phyloP scores from a whole-genome alignment of 2,329 filamentous ascomycete genomes.

The Pseudomassariella vexata region DNA sequence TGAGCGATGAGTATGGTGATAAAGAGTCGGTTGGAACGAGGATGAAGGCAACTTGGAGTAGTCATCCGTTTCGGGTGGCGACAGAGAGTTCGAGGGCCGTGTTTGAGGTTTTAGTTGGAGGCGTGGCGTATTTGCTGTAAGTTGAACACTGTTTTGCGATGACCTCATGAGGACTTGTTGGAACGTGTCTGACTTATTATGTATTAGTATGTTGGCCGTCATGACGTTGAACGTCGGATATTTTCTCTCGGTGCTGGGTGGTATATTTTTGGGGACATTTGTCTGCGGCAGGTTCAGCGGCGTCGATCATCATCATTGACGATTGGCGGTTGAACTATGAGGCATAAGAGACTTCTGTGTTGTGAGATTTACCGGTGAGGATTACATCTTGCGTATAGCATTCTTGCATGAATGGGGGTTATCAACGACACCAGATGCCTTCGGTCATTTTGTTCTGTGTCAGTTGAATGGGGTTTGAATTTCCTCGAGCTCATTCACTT shows the following conservation, averaged over 20 bases:
- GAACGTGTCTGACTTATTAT: too few relatives aligned
- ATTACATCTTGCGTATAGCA: too few relatives aligned
- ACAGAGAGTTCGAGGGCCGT: slow-evolving; percentile 18
- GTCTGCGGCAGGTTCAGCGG: slow-evolving; percentile 2
- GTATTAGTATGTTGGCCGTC: slow-evolving; percentile 25
- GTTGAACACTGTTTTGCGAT: slow-evolving; percentile 7
- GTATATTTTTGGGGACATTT: slow-evolving; percentile 10
- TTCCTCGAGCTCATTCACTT: too few relatives aligned
- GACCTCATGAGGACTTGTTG: too few relatives aligned
- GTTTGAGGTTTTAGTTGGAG: slow-evolving; percentile 18
- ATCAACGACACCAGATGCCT: too few relatives aligned
- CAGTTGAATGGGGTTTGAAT: too few relatives aligned
- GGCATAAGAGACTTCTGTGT: too few relatives aligned
- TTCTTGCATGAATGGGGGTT: too few relatives aligned
- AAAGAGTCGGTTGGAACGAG: background rate
- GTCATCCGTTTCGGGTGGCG: slow-evolving; percentile 19
- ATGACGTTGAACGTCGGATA: slow-evolving; percentile 27
- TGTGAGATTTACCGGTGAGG: too few relatives aligned
- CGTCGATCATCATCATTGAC: too few relatives aligned
- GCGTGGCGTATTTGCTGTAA: slow-evolving; percentile 24
- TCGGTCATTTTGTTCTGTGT: too few relatives aligned
- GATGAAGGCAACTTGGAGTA: background rate
- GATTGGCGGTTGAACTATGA: too few relatives aligned
- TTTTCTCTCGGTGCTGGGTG: slow-evolving; percentile 23
- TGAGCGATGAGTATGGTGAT: background rate